phyloP scores from a whole-genome alignment of 2,329 filamentous ascomycete species.

The Aspergillus ruber region DNA sequence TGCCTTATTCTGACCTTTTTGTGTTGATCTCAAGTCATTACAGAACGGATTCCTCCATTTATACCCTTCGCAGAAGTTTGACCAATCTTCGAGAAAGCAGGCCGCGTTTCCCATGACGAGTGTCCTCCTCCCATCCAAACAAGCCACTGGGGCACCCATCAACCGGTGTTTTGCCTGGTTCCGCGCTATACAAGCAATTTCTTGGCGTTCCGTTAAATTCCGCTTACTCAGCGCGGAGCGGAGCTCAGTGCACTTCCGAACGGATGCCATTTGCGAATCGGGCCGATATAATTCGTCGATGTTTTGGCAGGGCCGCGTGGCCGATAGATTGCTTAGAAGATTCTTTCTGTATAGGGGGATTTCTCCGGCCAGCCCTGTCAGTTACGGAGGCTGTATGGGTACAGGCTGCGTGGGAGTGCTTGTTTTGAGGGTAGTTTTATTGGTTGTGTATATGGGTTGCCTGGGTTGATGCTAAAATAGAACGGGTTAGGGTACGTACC shows the following conservation, averaged over 20 bases:
- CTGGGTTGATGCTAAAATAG: no score
- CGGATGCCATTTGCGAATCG: neutral
- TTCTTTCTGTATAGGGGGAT: neutral
- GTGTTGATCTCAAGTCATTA: neutral
- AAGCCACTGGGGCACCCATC: neutral
- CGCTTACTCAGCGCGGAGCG: neutral
- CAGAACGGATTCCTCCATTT: neutral
- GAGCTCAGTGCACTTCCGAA: neutral
- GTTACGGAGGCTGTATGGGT: neutral
- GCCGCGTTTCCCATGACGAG: neutral
- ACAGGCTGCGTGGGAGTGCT: neutral
- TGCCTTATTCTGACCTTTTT: neutral
- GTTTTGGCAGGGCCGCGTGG: neutral
- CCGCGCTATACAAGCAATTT: neutral
- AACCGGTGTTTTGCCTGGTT: neutral
- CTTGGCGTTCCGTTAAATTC: neutral
- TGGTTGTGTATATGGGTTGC: neutral
- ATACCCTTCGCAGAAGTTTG: neutral
- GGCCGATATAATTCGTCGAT: neutral
- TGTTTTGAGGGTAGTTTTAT: neutral
- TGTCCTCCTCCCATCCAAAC: neutral
- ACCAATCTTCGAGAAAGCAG: neutral
- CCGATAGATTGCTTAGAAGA: neutral
- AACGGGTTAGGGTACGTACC: no score
- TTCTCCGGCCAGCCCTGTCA: neutral